phyloP scores from a whole-genome alignment of 2,329 filamentous ascomycete genomes.

The Magnaporthiopsis rhizophila region DNA sequence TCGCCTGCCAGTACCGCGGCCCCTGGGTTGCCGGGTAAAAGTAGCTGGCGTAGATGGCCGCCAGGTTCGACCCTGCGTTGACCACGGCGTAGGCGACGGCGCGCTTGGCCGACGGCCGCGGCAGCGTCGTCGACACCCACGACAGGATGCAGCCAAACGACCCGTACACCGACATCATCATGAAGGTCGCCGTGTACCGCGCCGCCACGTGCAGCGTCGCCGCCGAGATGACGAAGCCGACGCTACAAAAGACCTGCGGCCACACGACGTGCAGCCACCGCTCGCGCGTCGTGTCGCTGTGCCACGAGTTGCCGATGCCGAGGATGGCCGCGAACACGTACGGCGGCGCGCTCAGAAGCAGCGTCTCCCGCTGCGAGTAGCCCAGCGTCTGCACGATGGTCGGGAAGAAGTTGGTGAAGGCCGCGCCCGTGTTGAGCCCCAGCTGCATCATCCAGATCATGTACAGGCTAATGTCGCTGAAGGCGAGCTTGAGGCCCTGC shows the following conservation, averaged over 20 bases:
- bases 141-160: conserved; percentile 5
- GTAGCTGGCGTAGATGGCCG: conserved; percentile 27
- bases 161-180: conserved; percentile 11
- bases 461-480: conserved; percentile 19
- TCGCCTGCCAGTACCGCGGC: conserved; percentile 14
- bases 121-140: conserved; percentile 17
- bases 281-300: conserved; percentile 19
- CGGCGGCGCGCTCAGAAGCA: conserved; percentile 22
- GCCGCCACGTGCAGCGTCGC: conserved; percentile 15
- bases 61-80: conserved; percentile 27
- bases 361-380: conserved; percentile 18
- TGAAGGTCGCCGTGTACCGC: conserved; percentile 15
- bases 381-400: conserved; percentile 22
- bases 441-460: conserved; percentile 20
- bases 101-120: conserved; percentile 31
- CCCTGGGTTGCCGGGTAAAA: conserved; percentile 18
- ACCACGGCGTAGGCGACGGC: conserved; percentile 32
- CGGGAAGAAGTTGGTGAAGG: conserved; percentile 24
- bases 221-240: conserved; percentile 20
- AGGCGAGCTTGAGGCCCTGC: conserved; percentile 19
- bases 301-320: conserved; percentile 21
- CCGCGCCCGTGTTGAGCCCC: conserved; percentile 21
- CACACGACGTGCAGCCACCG: conserved; percentile 17
- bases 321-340: conserved; percentile 21
- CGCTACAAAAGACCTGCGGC: conserved; percentile 12